Conservation (phyloP, 192 early-diverging fungal species). For the Coemansia sp. region DNA sequence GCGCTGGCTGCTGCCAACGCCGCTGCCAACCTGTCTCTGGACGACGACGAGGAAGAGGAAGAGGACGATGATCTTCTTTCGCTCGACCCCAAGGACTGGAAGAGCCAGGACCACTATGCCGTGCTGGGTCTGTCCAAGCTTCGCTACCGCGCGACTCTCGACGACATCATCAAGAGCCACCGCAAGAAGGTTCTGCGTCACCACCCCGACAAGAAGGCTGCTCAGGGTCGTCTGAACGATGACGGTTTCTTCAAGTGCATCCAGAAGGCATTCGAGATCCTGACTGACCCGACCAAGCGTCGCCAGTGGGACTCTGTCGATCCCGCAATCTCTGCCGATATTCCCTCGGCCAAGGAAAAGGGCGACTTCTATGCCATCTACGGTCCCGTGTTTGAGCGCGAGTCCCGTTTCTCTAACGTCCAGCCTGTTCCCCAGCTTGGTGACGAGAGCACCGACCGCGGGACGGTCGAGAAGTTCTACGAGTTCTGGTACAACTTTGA, state of each 20-base stretch:
- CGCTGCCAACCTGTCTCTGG: constrained; percentile 49
- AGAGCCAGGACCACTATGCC: constrained; percentile 95
- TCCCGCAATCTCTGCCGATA: constrained; percentile 70
- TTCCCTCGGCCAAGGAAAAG: constrained; percentile 74
- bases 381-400: constrained; percentile 80
- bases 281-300: constrained; percentile 86
- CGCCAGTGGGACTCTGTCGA: constrained; percentile 97
- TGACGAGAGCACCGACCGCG: constrained; percentile 59
- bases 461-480: constrained; percentile 79
- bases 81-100: constrained; percentile 94
- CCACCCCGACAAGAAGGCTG: constrained; percentile 99
- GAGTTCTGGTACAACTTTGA: constrained; percentile 87
- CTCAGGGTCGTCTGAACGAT: constrained; percentile 70
- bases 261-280: constrained; percentile 90
- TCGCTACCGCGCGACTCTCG: constrained; percentile 85
- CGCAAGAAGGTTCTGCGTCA: constrained; percentile 94
- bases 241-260: constrained; percentile 99
- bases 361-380: constrained; percentile 82
- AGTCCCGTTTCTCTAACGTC: constrained; percentile 88
- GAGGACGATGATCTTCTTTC: constrained; percentile 73
- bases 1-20: constrained; percentile 45
- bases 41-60: constrained; percentile 79
- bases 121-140: constrained; percentile 89
- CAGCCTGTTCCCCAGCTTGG: constrained; percentile 86
- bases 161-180: constrained; percentile 87